Base-by-base conservation (phyloP, 768 basidiomycete genomes). In the Collybia nuda region DNA sequence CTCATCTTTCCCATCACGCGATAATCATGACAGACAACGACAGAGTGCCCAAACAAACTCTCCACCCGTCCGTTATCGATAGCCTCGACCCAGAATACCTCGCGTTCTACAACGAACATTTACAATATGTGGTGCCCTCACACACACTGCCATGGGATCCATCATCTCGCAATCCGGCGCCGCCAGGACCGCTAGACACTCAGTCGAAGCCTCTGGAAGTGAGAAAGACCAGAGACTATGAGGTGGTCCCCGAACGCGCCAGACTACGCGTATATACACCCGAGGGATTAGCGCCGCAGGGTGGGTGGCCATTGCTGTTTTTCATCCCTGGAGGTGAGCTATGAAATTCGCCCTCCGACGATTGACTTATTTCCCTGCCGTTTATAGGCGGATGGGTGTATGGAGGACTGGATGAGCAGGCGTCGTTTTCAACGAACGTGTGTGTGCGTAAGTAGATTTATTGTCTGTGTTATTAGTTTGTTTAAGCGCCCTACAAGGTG, bases 381-480 rank as follows among this genome's bases (percentile, higher is more conserved):
- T 19, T 18, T 9, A 12, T 56, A 84, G 86, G 88, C 28, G 87
- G 88, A 28, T 88, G 87, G 87, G 86, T 85, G 0, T 70, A 88
- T 2, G 88, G 87, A 1, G 81, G 71, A 47, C 82, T 85, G 51
- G 60, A 62, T 19, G 75, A 77, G 12, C 81, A 83, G 52, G 77
- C 75, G 17, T 67, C 79, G 4, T 83, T 89, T 55, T 71, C 74
- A 29, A 81, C 79, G 3, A 79, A 78, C 43, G 74, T 82, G 71
- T 81, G 77, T 66, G 72, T 74, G 40, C 67, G 82, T 84, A 51
- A 55, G 68, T 62, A 11, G 21, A 12, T 19, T 7, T 26, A 4
- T 7, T 26, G 24, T 7, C 24, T 26, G 24, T 26, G 19, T 48
- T 15, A 11, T 9, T 23, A n/a, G 5, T 48, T 9, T 29, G 18